A percentile compares a stretch with the other conserved stretches of the same genome.
Conservation (phyloP, 331 rosid species). For the Erythrophleum ivorense region DNA sequence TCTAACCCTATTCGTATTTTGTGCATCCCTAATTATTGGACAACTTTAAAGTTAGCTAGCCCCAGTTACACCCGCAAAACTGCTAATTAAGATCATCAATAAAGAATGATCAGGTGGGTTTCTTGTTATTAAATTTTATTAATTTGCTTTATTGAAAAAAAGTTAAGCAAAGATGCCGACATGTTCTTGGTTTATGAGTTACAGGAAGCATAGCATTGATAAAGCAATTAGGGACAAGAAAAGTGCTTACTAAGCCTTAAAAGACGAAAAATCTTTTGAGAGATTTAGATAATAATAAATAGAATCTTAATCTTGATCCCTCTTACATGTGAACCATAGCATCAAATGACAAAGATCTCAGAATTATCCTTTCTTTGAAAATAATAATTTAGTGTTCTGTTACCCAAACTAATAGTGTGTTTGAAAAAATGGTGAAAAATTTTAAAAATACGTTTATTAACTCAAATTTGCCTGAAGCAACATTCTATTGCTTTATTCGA, state of each 20-base stretch:
- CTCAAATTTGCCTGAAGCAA: too few species aligned
- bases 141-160: neutral
- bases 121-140: neutral
- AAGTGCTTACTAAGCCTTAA: neutral
- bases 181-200: neutral
- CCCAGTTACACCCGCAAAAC: neutral
- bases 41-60: too few species aligned
- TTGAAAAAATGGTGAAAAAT: too few species aligned
- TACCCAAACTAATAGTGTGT: too few species aligned
- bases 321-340: neutral
- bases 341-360: conserved; percentile 13
- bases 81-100: neutral
- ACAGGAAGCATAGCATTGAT: neutral
- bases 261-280: neutral
- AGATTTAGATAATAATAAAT: neutral
- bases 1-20: too few species aligned
- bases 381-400: neutral
- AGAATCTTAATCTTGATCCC: neutral
- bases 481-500: too few species aligned
- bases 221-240: neutral
- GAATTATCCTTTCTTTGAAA: neutral
- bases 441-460: too few species aligned
- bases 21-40: too few species aligned
- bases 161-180: neutral
- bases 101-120: neutral